These are phyloP conservation scores for Crithidia acanthocephali DNA, from an alignment of 208 protist genomes.

Conservation along the genomic window DNA sequence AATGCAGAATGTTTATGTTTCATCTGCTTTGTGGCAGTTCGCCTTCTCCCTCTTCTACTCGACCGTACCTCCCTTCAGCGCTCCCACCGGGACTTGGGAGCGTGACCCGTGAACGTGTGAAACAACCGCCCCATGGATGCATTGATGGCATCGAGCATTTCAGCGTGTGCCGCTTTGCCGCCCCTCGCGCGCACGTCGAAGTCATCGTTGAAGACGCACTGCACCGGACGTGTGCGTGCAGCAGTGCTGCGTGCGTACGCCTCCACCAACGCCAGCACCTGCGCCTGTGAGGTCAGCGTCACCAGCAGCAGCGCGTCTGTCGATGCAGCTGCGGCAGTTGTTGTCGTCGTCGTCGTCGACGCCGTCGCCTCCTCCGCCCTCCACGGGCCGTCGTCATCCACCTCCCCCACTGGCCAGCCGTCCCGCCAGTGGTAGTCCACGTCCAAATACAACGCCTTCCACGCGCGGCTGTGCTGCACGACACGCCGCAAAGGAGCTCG, in stretches of 20 bases:
- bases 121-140: neutral
- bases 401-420: neutral
- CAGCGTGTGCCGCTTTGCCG: neutral
- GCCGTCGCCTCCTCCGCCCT: neutral
- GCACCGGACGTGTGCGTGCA: neutral
- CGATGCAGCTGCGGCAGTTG: neutral
- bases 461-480: neutral
- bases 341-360: neutral
- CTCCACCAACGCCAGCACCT: neutral
- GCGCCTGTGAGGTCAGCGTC: neutral
- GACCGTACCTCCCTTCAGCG: neutral
- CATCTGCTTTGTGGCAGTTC: no score
- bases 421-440: conserved; percentile 7
- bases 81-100: neutral
- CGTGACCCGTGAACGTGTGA: neutral
- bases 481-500: neutral
- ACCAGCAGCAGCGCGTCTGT: neutral
- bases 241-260: neutral
- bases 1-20: no score
- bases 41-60: no score
- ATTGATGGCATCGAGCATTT: neutral
- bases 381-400: neutral
- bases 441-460: neutral
- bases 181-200: neutral
- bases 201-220: neutral